These are phyloP conservation scores for Arthroderma sp. DNA, from an alignment of 2,329 filamentous ascomycete species.

Conservation along the genomic window DNA sequence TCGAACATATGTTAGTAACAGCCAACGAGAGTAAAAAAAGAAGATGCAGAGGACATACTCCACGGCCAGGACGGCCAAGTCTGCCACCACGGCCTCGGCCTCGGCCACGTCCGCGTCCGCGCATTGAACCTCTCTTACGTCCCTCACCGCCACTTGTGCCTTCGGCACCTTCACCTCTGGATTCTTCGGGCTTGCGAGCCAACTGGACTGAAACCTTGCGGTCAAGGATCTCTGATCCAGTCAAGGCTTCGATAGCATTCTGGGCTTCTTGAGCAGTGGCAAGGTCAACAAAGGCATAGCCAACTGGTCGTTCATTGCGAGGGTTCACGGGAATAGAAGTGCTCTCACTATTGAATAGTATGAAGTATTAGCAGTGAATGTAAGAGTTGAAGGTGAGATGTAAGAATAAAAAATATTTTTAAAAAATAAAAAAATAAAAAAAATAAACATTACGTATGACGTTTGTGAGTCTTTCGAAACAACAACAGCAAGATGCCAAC, in stretches of 20 bases:
- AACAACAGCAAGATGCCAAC: too few relatives aligned
- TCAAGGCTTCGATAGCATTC: conserved; percentile 87
- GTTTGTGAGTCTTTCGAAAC: too few relatives aligned
- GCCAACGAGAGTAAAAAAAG: not conserved
- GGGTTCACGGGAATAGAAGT: conserved; percentile 99
- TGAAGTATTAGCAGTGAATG: not conserved
- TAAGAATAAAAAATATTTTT: too few relatives aligned
- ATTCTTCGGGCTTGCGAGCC: conserved; percentile 88
- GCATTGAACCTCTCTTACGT: conserved; percentile 44
- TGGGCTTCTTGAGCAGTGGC: conserved; percentile 89
- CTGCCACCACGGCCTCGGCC: conserved; percentile 52
- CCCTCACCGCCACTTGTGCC: conserved; percentile 57
- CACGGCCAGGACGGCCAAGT: conserved; percentile 53
- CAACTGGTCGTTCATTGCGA: conserved; percentile 93
- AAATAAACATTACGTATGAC: too few relatives aligned
- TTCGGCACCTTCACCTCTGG: conserved; percentile 57
- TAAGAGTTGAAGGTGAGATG: not conserved
- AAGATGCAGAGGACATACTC: conserved; percentile 31
- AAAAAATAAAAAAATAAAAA: too few relatives aligned
- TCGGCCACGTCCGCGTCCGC: conserved; percentile 48
- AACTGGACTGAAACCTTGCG: conserved; percentile 99
- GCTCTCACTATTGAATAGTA: conserved; percentile 57
- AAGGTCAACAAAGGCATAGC: conserved; percentile 97
- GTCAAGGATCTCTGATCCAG: conserved; percentile 93
- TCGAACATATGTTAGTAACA: not conserved